Evolutionary conservation across 2,329 filamentous ascomycete species (phyloP), one percentile per base, ranked within the genome.

Genomic region (Elsinoe perseae): DNA sequence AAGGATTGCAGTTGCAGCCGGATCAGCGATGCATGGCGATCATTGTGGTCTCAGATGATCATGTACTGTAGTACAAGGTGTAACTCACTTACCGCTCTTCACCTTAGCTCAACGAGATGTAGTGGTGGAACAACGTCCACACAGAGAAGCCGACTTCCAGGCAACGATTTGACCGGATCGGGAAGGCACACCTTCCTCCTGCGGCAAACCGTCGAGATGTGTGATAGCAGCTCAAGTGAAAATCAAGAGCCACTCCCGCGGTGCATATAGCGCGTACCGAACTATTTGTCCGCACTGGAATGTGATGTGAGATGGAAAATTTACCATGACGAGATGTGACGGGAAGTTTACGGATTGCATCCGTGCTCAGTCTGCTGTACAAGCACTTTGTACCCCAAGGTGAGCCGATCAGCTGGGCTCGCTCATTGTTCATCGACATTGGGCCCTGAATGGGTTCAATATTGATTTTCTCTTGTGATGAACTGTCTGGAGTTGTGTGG

Each of bases 341-440:
- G 50, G 32, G 32, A 40, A 20, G n/a, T 23, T 40, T 34, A 16
- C 50, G 9, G 48, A 34, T 18, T 3, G 44, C 23, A 32, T 50
- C 44, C 18, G 44, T 43, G 38, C 38, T 43, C 16, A 18, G 21
- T 8, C 38, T 43, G 16, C 7, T 43, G 6, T 43, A 43, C 38
- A 43, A 40, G 14, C 36, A 40, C 36, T 7, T 7, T n/a, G 36
- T 40, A 25, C 42, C 42, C 42, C 27, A 21, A 25, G 14, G 43
- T n/a, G 43, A 48, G 38, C 43, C 43, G 43, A 48, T 48, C 44
- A 25, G 44, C 25, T 32, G 44, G 44, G 44, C 44, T 50, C 44
- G 44, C n/a, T n/a, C n/a, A n/a, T n/a, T n/a, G n/a, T n/a, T n/a
- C n/a, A n/a, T 50, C 21, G 44, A 14, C 20, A 16, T 50, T 9